Base-by-base conservation (phyloP, 2,329 filamentous ascomycete genomes). In the Aspergillus amoenus region DNA sequence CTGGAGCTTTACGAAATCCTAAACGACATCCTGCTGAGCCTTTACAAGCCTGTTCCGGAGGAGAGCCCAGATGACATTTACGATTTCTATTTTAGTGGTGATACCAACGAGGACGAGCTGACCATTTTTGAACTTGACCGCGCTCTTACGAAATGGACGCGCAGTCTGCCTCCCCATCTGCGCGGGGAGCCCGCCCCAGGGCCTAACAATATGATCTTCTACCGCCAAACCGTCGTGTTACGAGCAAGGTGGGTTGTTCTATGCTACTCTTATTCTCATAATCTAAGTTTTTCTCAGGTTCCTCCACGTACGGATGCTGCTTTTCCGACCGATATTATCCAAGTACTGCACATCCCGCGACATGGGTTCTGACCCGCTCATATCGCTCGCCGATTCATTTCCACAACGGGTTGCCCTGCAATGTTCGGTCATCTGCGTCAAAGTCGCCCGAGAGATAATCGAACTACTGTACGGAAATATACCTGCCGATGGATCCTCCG, bases 391-490 rank as follows among this genome's bases (percentile, higher is more conserved):
- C 17, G 66, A 71, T 32, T 71, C 67, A 0, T 68, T 73, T 5
- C 67, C 68, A n/a, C 66, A 68, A 12, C 65, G 66, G 8, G 65
- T 72, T n/a, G 69, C 70, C 1, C 55, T 69, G 3, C 70, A 73
- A 37, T 74, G 72, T 61, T 71, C 72, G 2, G 61, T 68, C n/a
- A 68, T 74, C 8, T 75, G 71, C 51, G 68, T 75, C 42, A 70
- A 68, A 37, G 65, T 67, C 0, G 70, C 72, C 0, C 70, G 69
- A 32, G 70, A 73, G 55, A 62, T 68, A 1, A 72, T 74, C 22
- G 61, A 69, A 27, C 50, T 70, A 9, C 71, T 74, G 11, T 58
- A 70, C 39, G 62, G 56, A 7, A 68, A 71, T 22, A 62, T 70
- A 3, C 68, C 70, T 1, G 40, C 60, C 2, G 66, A 72, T 34